These are phyloP conservation scores for Heliamphora pulchella DNA, from an alignment of 179 eudicot genomes.

Conservation along the genomic window DNA sequence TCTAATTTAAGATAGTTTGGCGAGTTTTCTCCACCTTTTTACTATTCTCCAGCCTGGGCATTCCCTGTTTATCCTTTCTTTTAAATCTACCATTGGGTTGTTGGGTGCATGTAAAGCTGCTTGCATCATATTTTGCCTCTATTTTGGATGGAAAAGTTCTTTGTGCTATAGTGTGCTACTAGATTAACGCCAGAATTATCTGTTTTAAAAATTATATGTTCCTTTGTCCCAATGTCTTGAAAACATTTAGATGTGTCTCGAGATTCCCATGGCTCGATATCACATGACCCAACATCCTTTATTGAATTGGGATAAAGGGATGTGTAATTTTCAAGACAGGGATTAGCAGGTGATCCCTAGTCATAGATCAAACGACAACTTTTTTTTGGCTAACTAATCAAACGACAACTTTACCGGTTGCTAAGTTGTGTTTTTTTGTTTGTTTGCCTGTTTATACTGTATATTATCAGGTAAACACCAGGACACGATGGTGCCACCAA, in stretches of 20 bases:
- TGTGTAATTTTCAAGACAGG: too few species aligned
- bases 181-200: neutral
- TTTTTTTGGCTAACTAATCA: too few species aligned
- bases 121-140: neutral
- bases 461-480: conserved; percentile 40
- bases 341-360: too few species aligned
- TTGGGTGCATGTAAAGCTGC: neutral
- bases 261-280: too few species aligned
- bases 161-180: neutral
- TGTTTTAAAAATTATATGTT: too few species aligned
- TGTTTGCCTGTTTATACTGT: neutral
- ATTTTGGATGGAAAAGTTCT: conserved; percentile 8
- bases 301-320: too few species aligned
- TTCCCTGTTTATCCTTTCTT: neutral
- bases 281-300: too few species aligned
- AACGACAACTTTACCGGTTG: neutral
- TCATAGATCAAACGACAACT: too few species aligned
- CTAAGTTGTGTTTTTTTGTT: neutral
- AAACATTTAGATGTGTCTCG: too few species aligned
- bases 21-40: neutral
- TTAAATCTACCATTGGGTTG: neutral
- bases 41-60: neutral
- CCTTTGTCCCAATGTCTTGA: too few species aligned
- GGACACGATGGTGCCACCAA: conserved; percentile 61
- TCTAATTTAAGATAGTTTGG: neutral